Evolutionary conservation across 1,284 basidiomycete genomes (phyloP), one percentile per base, ranked within the genome.

Genomic region (Rhodofomes roseus): DNA sequence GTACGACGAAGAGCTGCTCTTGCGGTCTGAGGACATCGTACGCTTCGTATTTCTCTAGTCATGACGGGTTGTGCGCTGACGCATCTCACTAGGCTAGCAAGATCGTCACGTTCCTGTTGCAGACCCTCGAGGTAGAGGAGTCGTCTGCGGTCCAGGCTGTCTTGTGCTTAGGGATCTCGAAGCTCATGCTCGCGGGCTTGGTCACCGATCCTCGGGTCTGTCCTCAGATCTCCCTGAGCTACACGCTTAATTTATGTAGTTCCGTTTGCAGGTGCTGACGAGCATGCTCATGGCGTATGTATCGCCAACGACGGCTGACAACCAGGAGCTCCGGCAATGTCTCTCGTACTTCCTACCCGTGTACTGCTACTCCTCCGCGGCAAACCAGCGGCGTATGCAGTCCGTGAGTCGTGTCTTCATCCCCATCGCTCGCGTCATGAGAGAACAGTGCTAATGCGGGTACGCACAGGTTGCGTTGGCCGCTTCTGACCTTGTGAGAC

Each of bases 281-380:
- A 86, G 85, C 56, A 81, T 97, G 2, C 83, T 94, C 1, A 73
- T 93, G 43, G 82, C 90, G 20, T 98, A 96, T 74, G 85, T 97
- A 63, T 92, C 90, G 0, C 92, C 93, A 1, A 86, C 90, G 58
- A 96, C 93, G 0, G 79, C 79, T 12, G 85, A 89, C 46, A 97
- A 96, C 68, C 88, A 91, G 68, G 83, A 93, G 62, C 76, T 97
- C 25, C 82, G 93, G 57, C 96, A 98, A 74, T 97, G 94, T 70
- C 79, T 98, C 20, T 88, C 92, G 14, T 97, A 97, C 75, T 97
- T 97, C 79, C 87, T 98, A 73, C 93, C 94, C 0, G 88, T 94
- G 0, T 97, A 92, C 72, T 95, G 92, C 73, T 95, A 91, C 72
- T 92, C 92, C 0, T 89, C 90, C 0, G 75, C 85, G 5, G 72